Evolutionary conservation across 805 yeast genomes (phyloP).

Genomic region (Babjeviella inositovora): DNA sequence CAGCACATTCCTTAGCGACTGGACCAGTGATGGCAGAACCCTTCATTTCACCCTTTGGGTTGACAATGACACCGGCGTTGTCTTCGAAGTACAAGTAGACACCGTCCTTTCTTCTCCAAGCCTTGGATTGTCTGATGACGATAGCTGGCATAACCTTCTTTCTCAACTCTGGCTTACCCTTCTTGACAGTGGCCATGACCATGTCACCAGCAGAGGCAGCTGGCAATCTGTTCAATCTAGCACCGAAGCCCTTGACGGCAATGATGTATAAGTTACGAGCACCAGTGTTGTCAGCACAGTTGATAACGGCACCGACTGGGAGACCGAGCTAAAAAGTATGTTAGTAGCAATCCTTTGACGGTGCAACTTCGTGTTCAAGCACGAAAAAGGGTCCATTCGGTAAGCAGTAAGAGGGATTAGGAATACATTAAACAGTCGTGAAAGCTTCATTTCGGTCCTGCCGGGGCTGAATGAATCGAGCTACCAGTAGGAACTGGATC

Average conservation of each 20-base stretch:
- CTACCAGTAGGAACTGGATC: no score
- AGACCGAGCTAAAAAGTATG: slow-evolving; percentile 68
- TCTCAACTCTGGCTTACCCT: slow-evolving; percentile 99
- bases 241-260: slow-evolving; percentile 99
- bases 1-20: slow-evolving; percentile 99
- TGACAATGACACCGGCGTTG: slow-evolving; percentile 99
- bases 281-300: slow-evolving; percentile 99
- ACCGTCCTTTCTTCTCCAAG: slow-evolving; percentile 99
- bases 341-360: no score
- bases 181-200: slow-evolving; percentile 99
- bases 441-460: no score
- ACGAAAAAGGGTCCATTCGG: no score
- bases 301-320: slow-evolving; percentile 98
- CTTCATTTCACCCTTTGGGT: slow-evolving; percentile 99
- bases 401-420: no score
- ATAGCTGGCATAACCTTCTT: slow-evolving; percentile 99
- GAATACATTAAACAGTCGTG: no score
- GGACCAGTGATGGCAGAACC: slow-evolving; percentile 99
- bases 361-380: no score
- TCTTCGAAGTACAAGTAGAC: slow-evolving; percentile 98
- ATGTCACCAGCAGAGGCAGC: slow-evolving; percentile 99
- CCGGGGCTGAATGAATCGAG: no score
- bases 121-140: slow-evolving; percentile 97
- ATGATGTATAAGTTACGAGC: slow-evolving; percentile 98
- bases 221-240: slow-evolving; percentile 99